A percentile compares a stretch with the other conserved stretches of the same genome.
These are phyloP conservation scores for Amanita inopinata DNA, from an alignment of 768 basidiomycete genomes.

Conservation along the genomic window DNA sequence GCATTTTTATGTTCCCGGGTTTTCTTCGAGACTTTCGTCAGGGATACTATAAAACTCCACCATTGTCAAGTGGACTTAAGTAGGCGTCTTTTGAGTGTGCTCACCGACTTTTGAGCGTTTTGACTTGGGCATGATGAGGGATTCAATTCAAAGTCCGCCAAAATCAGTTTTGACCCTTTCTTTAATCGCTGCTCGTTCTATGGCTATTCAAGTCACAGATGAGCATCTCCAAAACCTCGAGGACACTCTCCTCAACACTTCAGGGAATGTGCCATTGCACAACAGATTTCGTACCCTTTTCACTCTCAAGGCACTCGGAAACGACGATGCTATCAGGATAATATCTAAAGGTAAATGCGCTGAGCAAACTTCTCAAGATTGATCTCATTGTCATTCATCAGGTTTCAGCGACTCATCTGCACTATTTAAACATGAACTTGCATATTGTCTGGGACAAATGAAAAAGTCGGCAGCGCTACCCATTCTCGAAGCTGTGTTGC, in stretches of 20 bases:
- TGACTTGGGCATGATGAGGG: constrained; percentile 70
- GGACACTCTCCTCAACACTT: constrained; percentile 66
- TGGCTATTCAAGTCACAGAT: constrained; percentile 28
- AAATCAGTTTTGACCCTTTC: constrained; percentile 22
- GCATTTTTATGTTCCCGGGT: constrained; percentile 83
- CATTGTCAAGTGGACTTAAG: constrained; percentile 9
- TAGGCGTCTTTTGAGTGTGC: constrained; percentile 19
- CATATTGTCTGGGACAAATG: constrained; percentile 95
- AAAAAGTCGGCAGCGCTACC: constrained; percentile 65
- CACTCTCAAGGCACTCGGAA: constrained; percentile 77
- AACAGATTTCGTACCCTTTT: constrained; percentile 88
- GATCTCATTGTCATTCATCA: constrained; percentile 21
- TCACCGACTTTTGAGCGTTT: constrained; percentile 83
- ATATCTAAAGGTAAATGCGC: constrained; percentile 64
- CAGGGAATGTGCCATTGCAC: constrained; percentile 68
- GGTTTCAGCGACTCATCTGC: constrained; percentile 84
- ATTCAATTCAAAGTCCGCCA: constrained; percentile 40
- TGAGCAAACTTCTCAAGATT: constrained; percentile 1
- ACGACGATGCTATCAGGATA: constrained; percentile 70
- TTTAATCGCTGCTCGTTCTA: constrained; percentile 19
- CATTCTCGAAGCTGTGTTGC: constrained; percentile 66
- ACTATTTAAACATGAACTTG: constrained; percentile 92
- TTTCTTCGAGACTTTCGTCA: constrained; percentile 93
- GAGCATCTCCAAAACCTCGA: constrained; percentile 61
- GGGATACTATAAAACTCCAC: constrained; percentile 49